These are phyloP conservation scores for Ormosia semicastrata DNA, from an alignment of 306 rosid genomes.

Conservation along the genomic window DNA sequence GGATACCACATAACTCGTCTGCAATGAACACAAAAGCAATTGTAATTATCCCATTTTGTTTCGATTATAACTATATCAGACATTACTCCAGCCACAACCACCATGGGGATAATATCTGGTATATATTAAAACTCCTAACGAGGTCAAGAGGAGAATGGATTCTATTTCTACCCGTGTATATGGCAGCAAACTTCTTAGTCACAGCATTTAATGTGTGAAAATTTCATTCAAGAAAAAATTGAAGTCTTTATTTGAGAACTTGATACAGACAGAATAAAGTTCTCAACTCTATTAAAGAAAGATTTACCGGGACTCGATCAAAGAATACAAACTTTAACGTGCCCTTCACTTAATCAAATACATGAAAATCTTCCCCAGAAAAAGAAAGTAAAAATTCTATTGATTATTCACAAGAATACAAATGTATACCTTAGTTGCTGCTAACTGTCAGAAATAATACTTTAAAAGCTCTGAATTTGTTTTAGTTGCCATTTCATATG, in stretches of 20 bases:
- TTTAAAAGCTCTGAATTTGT: conserved; percentile 28
- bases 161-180: neutral
- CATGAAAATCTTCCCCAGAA: conserved; percentile 10
- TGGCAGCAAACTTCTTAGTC: conserved; percentile 7
- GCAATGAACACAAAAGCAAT: neutral
- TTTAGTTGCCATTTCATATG: conserved; percentile 14
- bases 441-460: conserved; percentile 11
- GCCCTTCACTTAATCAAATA: neutral
- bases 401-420: conserved; percentile 1
- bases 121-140: conserved; percentile 12
- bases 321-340: neutral
- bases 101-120: neutral
- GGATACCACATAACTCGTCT: neutral
- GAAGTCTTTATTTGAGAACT: neutral
- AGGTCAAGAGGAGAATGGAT: neutral
- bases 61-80: neutral
- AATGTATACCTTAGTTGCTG: neutral
- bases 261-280: conserved; percentile 16
- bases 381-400: neutral
- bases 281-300: neutral
- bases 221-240: neutral
- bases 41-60: conserved; percentile 14
- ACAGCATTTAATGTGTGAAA: neutral
- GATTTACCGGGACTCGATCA: neutral
- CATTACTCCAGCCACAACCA: neutral